Evolutionary conservation across 2,329 filamentous ascomycete species (phyloP), one percentile per base, ranked within the genome.

Genomic region (Geoglossum cookeanum): DNA sequence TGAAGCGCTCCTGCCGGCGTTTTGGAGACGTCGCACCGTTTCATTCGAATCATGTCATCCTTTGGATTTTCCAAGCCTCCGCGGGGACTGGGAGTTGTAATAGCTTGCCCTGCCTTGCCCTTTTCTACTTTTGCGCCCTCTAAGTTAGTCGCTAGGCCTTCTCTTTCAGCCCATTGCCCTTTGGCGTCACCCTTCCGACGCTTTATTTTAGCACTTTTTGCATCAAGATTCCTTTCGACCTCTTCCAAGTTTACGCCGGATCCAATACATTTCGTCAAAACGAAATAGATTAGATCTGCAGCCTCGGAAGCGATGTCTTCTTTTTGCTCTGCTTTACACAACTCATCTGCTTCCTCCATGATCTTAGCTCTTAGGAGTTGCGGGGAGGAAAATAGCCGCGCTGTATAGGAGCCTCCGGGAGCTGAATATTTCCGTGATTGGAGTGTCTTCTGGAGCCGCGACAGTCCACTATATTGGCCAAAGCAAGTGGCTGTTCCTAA

Each of bases 301-400:
- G 92, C 89, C 70, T 98, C 92, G 61, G 94, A 94, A 1, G 92
- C 88, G 60, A 95, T 79, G 13, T 97, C 86, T 61, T 90, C 78
- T 60, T 86, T 85, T 0, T 81, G 83, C 62, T 81, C 82, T 15
- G 92, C 91, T 61, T 92, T 82, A 66, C 91, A 96, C 47, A 98
- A 77, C 72, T 98, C 92, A 66, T 94, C 87, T 0, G 92, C 92
- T 69, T 98, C 92, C 70, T 98, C 92, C 82, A 97, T 94, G 58
- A 98, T 96, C 76, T 98, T 98, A 2, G 92, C 92, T 48, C 87
- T 79, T 57, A 96, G 72, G 57, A 98, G 78, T 68, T 94, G 90
- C 63, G 87, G 80, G 61, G 98, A 92, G 17, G 84, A 90, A 75
- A 97, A 98, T 1, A 98, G 75, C 37, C 91, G 78, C 17, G 89